A percentile compares a stretch with the other conserved stretches of the same genome.
Conservation (phyloP, 2,329 filamentous ascomycete species). For the Fusarium beomiforme region DNA sequence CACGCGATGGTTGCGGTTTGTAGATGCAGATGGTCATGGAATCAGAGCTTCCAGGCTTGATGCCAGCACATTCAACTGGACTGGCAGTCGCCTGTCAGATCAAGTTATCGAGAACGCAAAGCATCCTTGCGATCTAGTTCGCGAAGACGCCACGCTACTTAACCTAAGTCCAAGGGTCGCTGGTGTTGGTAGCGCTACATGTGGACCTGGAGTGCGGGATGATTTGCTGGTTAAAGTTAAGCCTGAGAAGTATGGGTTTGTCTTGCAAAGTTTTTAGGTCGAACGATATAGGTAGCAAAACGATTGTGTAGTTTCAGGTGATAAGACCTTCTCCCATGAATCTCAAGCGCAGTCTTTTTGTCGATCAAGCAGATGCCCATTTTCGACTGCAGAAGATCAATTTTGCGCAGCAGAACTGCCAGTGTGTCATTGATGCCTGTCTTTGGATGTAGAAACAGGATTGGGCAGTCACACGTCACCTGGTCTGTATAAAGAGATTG, state of each 20-base stretch:
- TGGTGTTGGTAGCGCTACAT: constrained; percentile 14
- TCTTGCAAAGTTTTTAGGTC: neutral
- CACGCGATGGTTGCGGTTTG: constrained; percentile 1
- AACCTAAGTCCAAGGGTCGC: constrained; percentile 4
- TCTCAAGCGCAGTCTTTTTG: too few species aligned
- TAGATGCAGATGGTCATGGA: neutral
- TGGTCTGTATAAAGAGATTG: too few species aligned
- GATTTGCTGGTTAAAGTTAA: constrained; percentile 1
- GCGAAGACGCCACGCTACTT: constrained; percentile 1
- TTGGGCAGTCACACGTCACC: too few species aligned
- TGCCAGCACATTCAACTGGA: neutral
- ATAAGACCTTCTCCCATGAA: too few species aligned
- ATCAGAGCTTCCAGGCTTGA: neutral
- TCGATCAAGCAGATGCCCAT: too few species aligned
- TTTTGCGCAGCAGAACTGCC: too few species aligned
- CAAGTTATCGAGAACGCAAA: neutral
- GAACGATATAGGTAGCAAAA: neutral
- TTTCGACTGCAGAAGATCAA: too few species aligned
- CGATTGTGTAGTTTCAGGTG: too few species aligned
- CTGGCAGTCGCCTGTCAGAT: neutral
- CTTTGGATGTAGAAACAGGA: too few species aligned
- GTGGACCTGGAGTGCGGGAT: constrained; percentile 9
- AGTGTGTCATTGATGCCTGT: too few species aligned
- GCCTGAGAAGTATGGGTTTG: neutral
- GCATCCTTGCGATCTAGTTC: neutral